These are phyloP conservation scores for Dillenia turbinata DNA, from an alignment of 164 flowering plant genomes.

Conservation along the genomic window DNA sequence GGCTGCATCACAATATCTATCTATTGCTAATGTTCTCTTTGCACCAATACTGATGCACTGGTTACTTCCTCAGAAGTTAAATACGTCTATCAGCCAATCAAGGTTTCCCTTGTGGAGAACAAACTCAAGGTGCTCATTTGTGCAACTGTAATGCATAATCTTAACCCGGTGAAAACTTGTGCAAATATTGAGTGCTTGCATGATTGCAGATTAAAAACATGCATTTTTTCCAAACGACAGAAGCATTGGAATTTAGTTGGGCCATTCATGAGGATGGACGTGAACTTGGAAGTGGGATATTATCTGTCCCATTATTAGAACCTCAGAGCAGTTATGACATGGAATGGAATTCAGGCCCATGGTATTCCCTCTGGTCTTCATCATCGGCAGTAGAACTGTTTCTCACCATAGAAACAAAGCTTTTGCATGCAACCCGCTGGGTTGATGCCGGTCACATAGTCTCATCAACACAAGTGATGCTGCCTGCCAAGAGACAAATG, in stretches of 20 bases:
- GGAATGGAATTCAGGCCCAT: conserved; percentile 63
- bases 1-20: neutral
- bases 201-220: conserved; percentile 58
- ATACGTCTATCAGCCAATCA: conserved; percentile 85
- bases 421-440: conserved; percentile 65
- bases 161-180: no score
- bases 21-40: neutral
- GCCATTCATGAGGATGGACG: conserved; percentile 64
- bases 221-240: conserved; percentile 60
- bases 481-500: conserved; percentile 48
- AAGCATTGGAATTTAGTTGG: conserved; percentile 70
- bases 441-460: conserved; percentile 76
- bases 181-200: conserved; percentile 1
- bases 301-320: conserved; percentile 53
- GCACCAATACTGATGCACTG: conserved; percentile 4
- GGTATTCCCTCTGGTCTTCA: conserved; percentile 57
- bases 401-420: conserved; percentile 59
- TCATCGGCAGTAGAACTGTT: conserved; percentile 54
- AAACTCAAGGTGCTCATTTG: conserved; percentile 53
- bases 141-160: neutral
- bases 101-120: conserved; percentile 42
- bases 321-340: conserved; percentile 62
- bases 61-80: conserved; percentile 70
- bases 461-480: conserved; percentile 61
- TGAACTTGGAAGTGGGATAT: conserved; percentile 61